Base-by-base conservation (phyloP, 2,329 filamentous ascomycete species). In the Epichloe baconii region DNA sequence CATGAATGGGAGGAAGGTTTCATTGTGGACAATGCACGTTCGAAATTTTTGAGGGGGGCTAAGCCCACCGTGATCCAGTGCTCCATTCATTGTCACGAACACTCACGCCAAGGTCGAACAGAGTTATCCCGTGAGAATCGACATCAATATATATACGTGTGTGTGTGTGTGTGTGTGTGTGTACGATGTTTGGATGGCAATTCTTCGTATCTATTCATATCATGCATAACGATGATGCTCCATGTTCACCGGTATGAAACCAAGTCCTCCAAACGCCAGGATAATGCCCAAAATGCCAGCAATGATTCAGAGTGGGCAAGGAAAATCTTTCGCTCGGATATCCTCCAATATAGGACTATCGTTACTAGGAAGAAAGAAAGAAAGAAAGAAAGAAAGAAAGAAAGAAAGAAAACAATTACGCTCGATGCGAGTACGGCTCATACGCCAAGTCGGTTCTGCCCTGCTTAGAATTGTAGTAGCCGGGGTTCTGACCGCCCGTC, bases 351-450 rank as follows among this genome's bases (percentile, higher is more conserved):
- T n/a, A 36, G 14, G 8, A 17, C 31, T 15, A 12, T 40, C 12
- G 7, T 12, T 10, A n/a, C 21, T 26, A 48, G 2, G 23, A 35
- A 21, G 15, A 38, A 6, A 2, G 2, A 34, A 19, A 44, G 8
- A 35, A 23, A 5, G 5, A 7, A 6, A 3, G 19, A 21, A 35
- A 15, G 15, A 38, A 6, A 1, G 2, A 34, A 19, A 37, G 8
- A 35, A 23, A 2, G 6, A 6, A 6, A 42, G 15, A 21, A 38
- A 21, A 37, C 15, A n/a, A 40, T 69, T 74, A 82, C 45, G 70
- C 69, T 44, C 72, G 71, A 59, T 81, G 79, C 48, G 74, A 74
- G 66, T 82, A 83, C 37, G 80, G 80, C 73, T 83, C 80, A 65
- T 83, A 83, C 40, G 78, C 79, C 56, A 75, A 63, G 34, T 78